phyloP scores from a whole-genome alignment of 2,329 filamentous ascomycete genomes.

The Xylaria sp. region DNA sequence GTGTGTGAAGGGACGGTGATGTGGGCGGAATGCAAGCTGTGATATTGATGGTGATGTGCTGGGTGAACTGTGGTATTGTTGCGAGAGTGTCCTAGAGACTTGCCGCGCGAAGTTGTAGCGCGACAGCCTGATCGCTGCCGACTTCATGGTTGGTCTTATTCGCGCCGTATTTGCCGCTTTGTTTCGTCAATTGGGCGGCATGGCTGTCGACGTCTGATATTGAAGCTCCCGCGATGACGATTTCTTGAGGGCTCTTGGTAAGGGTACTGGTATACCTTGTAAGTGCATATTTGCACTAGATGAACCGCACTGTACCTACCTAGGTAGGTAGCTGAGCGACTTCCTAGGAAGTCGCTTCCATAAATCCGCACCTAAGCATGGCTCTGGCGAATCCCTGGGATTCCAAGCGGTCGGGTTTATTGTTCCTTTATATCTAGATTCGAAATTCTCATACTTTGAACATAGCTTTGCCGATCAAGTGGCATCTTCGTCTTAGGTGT shows the following conservation, averaged over 20 bases:
- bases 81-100: constrained; percentile 44
- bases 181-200: constrained; percentile 5
- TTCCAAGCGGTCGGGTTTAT: no score
- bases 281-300: constrained; percentile 7
- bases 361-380: no score
- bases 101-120: constrained; percentile 43
- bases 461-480: no score
- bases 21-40: constrained; percentile 24
- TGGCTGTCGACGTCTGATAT: constrained; percentile 7
- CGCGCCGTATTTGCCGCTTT: not conserved
- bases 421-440: no score
- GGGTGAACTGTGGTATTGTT: constrained; percentile 37
- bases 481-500: no score
- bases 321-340: no score
- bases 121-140: constrained; percentile 37
- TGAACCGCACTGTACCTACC: no score
- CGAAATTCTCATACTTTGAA: no score
- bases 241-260: constrained; percentile 14
- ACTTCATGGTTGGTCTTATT: constrained; percentile 42
- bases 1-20: constrained; percentile 47
- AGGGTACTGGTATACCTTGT: not conserved
- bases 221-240: constrained; percentile 24
- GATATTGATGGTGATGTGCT: constrained; percentile 13
- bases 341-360: no score
- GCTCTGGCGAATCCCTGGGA: no score